Evolutionary conservation across 495 filamentous ascomycete species (phyloP), one percentile per base, ranked within the genome.

Genomic region (Thermochaetoides thermophila): DNA sequence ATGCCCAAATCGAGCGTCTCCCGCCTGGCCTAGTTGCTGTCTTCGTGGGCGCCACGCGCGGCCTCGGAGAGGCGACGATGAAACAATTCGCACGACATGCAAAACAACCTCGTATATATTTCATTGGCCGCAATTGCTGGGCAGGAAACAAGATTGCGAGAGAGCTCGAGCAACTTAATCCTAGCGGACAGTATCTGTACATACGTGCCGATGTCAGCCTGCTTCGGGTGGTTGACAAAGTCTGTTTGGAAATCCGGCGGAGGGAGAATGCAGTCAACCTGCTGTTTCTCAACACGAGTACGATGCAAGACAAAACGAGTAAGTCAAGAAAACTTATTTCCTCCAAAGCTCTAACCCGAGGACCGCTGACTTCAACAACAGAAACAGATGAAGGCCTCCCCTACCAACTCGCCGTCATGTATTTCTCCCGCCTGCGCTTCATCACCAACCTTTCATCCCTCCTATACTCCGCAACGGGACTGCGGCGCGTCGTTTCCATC

Each of bases 11-110:
- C 4, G 25, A 10, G 25, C n/a, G 11, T 4, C 25, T 27, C 11
- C 22, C 22, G 11, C 25, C 25, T 13, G 45, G 34, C 11, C 32
- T 31, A 11, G 45, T 56, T 0, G 41, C 35, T 20, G 49, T 52
- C 9, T 52, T 52, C 23, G 35, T 31, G n/a, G 46, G 49, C 13
- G 49, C 46, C 4, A 52, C 49, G 4, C 40, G 40, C 29, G 49
- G 49, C 30, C 49, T 52, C 33, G 49, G 46, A 14, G 19, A 28
- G n/a, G 15, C 21, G 5, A 49, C 42, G 0, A 17, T 47, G 12
- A 18, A 48, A 20, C 37, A 30, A 13, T 15, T 49, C 27, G 34
- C 34, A 11, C 24, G 10, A 51, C 45, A 2, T 46, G 11, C 25
- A 4, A 13, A n/a, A 4, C n/a, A 27, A 11, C 25, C 25, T 10